These are phyloP conservation scores for Cylindrodendrum hubeiense DNA, from an alignment of 2,329 filamentous ascomycete genomes.

Conservation along the genomic window DNA sequence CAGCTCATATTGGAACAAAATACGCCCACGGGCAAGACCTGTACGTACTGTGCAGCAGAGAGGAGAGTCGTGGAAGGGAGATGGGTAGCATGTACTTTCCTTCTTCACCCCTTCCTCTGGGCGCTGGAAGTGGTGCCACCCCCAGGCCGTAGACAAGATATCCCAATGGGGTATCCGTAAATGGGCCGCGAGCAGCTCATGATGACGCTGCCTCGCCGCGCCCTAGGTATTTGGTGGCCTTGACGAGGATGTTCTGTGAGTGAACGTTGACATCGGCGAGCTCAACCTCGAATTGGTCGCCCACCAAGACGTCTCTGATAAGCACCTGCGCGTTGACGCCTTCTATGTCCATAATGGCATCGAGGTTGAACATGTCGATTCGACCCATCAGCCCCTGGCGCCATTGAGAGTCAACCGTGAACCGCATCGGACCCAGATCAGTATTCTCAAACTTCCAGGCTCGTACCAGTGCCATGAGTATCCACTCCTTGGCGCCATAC, in stretches of 20 bases:
- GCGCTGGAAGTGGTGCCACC: background rate
- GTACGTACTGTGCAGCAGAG: background rate
- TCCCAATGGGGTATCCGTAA: background rate
- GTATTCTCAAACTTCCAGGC: conserved; percentile 68
- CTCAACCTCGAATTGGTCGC: conserved; percentile 69
- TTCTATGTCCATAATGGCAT: conserved; percentile 55
- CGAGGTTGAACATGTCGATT: conserved; percentile 65
- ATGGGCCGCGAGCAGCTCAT: background rate
- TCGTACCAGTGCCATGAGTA: conserved; percentile 70
- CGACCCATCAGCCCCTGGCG: conserved; percentile 53
- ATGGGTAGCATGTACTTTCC: too few relatives aligned
- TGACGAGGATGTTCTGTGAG: conserved; percentile 59
- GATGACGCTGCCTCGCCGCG: background rate
- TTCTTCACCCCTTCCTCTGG: too few relatives aligned
- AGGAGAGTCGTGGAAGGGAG: background rate
- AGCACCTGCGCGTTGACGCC: conserved; percentile 53
- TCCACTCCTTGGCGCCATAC: conserved; percentile 64
- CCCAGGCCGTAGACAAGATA: background rate
- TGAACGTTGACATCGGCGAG: conserved; percentile 67
- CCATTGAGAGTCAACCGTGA: conserved; percentile 58
- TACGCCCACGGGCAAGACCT: too few relatives aligned
- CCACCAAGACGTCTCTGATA: conserved; percentile 58
- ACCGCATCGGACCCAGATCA: conserved; percentile 62
- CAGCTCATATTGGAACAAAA: background rate
- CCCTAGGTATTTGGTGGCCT: conserved; percentile 52